phyloP scores from a whole-genome alignment of 2,329 filamentous ascomycete species.

The Ophiostoma quercus region DNA sequence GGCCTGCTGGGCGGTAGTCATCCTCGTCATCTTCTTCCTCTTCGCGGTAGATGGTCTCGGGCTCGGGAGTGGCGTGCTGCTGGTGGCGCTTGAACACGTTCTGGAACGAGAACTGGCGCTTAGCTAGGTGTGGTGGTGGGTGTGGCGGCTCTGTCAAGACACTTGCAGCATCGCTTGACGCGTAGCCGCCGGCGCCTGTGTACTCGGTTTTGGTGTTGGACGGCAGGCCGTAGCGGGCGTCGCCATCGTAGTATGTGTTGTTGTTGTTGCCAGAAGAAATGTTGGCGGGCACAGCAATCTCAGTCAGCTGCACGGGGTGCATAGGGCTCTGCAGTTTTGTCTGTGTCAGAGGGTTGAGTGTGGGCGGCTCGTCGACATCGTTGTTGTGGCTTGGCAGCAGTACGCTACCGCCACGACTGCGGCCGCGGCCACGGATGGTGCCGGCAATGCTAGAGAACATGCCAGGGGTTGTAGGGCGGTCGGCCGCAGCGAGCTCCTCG shows the following conservation, averaged over 20 bases:
- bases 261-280: slow-evolving; percentile 30
- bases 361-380: slow-evolving; percentile 30
- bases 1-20: neutral
- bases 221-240: slow-evolving; percentile 48
- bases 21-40: neutral
- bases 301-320: slow-evolving; percentile 58
- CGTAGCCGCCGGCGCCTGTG: slow-evolving; percentile 40
- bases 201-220: slow-evolving; percentile 44
- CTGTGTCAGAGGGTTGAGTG: neutral
- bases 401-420: slow-evolving; percentile 41
- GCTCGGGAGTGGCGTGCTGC: slow-evolving; percentile 18
- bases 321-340: slow-evolving; percentile 48
- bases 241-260: slow-evolving; percentile 31
- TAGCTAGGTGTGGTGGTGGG: slow-evolving; percentile 57
- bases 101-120: slow-evolving; percentile 86
- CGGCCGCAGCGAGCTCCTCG: slow-evolving; percentile 52
- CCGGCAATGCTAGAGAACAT: slow-evolving; percentile 54
- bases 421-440: slow-evolving; percentile 45
- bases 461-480: slow-evolving; percentile 44
- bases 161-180: slow-evolving; percentile 36
- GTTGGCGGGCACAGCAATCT: slow-evolving; percentile 47
- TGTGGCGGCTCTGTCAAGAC: slow-evolving; percentile 48
- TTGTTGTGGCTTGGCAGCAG: slow-evolving; percentile 37
- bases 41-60: neutral
- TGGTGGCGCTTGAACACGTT: slow-evolving; percentile 66